Base-by-base conservation (phyloP, 2,329 filamentous ascomycete genomes). In the Graphium sp. region DNA sequence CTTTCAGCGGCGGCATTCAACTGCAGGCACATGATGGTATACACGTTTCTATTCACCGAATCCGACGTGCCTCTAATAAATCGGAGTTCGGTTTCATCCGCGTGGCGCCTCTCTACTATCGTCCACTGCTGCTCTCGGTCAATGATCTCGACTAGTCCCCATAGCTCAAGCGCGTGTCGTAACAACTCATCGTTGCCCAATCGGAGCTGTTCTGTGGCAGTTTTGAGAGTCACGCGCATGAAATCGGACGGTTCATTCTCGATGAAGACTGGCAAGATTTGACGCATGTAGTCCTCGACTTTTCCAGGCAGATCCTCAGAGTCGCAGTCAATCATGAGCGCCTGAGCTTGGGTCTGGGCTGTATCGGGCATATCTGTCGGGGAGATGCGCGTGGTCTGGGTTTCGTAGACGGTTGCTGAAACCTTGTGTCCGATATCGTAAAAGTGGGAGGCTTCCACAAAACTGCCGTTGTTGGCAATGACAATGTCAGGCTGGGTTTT, bases 131-230 rank as follows among this genome's bases (percentile, higher is more conserved):
- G 56, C 42, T 75, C 70, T 27, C 67, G 61, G 42, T 75, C 70
- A 33, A 75, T 66, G 25, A 73, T 67, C 42, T 76, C 70, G 5
- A 75, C 68, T 5, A 72, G 55, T 0, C 66, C 65, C 71, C 71
- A 76, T 3, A 76, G 55, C 42, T 76, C 69, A 5, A 76, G 53
- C 2, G 68, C 65, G 33, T 66, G 60, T 30, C 57, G 57, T 6
- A 76, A 50, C 9, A 73, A 49, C 35, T 72, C 66, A n/a, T 55
- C 50, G 20, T 56, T 52, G 6, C 58, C 59, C 26, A 57, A 45
- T 5, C 51, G 41, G 28, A 56, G 50, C 9, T 58, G 59, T 28
- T 59, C 48, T 21, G 53, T 50, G 1, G 63, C 62, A n/a, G 59
- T 60, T 26, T 65, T 58, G 18, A 76, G 53, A 3, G 69, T 72